Percentiles rank a stretch among this genome's conserved stretches.
phyloP scores from a whole-genome alignment of 2,329 filamentous ascomycete genomes.

The Celoporthe dispersa region DNA sequence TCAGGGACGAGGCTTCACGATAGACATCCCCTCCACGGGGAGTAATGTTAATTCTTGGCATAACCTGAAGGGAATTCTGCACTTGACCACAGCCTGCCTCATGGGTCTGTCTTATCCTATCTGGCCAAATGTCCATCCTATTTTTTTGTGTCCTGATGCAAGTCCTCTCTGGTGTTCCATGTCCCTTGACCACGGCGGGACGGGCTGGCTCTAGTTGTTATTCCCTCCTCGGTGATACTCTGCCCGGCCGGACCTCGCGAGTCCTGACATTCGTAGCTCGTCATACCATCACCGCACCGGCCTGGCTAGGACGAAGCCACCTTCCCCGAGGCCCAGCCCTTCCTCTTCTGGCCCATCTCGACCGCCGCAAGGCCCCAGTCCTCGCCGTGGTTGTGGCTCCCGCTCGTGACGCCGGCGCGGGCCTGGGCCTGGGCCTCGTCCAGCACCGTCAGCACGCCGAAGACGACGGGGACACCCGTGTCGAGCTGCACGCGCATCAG shows the following conservation, averaged over 20 bases:
- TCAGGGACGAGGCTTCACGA: constrained; percentile 28
- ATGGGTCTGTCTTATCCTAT: background rate
- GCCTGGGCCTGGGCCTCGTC: constrained; percentile 85
- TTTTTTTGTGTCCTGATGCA: background rate
- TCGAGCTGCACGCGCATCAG: constrained; percentile 95
- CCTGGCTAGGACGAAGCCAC: constrained; percentile 44
- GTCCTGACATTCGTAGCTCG: background rate
- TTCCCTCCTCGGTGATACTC: background rate
- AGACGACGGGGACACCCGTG: constrained; percentile 84
- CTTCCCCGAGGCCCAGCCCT: constrained; percentile 77
- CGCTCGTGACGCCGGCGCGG: constrained; percentile 73
- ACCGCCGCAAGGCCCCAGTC: constrained; percentile 96
- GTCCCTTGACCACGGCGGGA: background rate
- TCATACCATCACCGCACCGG: background rate
- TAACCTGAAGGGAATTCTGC: constrained; percentile 14
- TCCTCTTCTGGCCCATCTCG: constrained; percentile 88
- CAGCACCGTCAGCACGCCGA: constrained; percentile 88
- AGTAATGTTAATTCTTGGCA: constrained; percentile 30
- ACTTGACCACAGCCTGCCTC: background rate
- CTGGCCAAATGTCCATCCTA: background rate
- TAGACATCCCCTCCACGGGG: constrained; percentile 26
- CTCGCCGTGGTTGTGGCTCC: constrained; percentile 89
- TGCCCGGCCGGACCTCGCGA: background rate
- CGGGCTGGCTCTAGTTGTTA: background rate
- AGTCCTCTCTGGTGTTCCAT: background rate